Percentiles rank a stretch among this genome's conserved stretches.
Conservation (phyloP, 2,329 filamentous ascomycete species). For the Ceratocystis colombiana region DNA sequence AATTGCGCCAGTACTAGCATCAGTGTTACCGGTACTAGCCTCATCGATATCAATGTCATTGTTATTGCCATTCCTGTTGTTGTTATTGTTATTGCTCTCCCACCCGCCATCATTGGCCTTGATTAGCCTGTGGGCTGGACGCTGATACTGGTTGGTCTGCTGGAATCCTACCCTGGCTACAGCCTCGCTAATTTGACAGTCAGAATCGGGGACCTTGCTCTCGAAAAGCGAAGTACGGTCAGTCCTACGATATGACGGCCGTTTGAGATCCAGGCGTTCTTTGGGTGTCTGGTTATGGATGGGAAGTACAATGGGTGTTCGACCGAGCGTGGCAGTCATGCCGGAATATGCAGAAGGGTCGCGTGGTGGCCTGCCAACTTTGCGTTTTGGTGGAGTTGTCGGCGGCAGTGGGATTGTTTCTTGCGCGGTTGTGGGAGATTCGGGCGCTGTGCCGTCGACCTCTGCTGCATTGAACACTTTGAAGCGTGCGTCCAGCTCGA, state of each 20-base stretch:
- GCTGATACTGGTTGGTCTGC: constrained; percentile 79
- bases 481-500: constrained; percentile 77
- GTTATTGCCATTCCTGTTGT: constrained; percentile 26
- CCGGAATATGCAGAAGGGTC: constrained; percentile 45
- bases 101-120: constrained; percentile 50
- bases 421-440: constrained; percentile 30
- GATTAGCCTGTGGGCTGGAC: constrained; percentile 62
- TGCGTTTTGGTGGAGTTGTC: constrained; percentile 37
- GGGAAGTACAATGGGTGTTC: constrained; percentile 58
- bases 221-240: constrained; percentile 73
- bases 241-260: constrained; percentile 64
- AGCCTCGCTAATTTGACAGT: constrained; percentile 86
- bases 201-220: constrained; percentile 72
- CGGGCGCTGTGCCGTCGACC: constrained; percentile 60
- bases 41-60: constrained; percentile 15
- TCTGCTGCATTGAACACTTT: constrained; percentile 72
- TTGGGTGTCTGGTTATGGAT: constrained; percentile 69
- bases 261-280: constrained; percentile 66
- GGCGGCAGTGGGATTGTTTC: constrained; percentile 22
- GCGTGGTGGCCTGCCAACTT: constrained; percentile 40
- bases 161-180: constrained; percentile 97
- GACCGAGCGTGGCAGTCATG: constrained; percentile 33
- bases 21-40: no score
- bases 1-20: no score
- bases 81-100: constrained; percentile 42